Base-by-base conservation (phyloP, 805 yeast genomes). In the Lachancea fermentati region DNA sequence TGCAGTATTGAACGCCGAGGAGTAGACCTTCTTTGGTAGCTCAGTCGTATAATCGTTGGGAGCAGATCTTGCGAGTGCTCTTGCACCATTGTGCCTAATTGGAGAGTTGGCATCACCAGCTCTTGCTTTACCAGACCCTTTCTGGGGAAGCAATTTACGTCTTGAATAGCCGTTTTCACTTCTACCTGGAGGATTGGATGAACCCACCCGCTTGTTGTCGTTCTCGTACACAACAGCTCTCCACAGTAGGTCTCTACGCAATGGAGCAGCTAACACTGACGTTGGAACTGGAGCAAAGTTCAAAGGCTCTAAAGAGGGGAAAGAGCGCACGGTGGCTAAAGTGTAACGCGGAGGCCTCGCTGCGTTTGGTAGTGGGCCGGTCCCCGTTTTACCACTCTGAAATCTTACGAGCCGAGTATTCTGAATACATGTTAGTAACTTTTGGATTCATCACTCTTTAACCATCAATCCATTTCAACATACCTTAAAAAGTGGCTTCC, bases 51-150 rank as follows among this genome's bases (percentile, higher is more conserved):
- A 79, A 61, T 91, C 95, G 55, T 84, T 87, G 36, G 96, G 95
- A 3, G 96, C 96, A 40, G 75, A 77, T 59, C 93, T 81, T 12
- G 93, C 96, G 54, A 82, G 77, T 0, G 97, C 97, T 52, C 81
- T 73, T 39, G 91, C 88, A 61, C 96, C 96, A 56, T 84, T 86
- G 55, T 78, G 79, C 67, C 96, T 80, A 33, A 81, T 83, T 36
- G 98, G 98, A 17, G 96, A 86, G 56, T 89, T 91, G 44, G 85
- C 88, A 65, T 89, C 97, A 69, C 99, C 99, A 40, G 78, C 82
- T 72, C 99, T 81, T 39, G 99, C 99, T 46, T 76, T 74, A 66
- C 99, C 99, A 12, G 86, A 69, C 45, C 97, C 97, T 66, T 93
- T 93, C 66, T 93, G 98, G 22, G 87, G 85, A 29, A 78, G 71